phyloP scores from a whole-genome alignment of 2,329 filamentous ascomycete species.

The Aureobasidium melanogenum region DNA sequence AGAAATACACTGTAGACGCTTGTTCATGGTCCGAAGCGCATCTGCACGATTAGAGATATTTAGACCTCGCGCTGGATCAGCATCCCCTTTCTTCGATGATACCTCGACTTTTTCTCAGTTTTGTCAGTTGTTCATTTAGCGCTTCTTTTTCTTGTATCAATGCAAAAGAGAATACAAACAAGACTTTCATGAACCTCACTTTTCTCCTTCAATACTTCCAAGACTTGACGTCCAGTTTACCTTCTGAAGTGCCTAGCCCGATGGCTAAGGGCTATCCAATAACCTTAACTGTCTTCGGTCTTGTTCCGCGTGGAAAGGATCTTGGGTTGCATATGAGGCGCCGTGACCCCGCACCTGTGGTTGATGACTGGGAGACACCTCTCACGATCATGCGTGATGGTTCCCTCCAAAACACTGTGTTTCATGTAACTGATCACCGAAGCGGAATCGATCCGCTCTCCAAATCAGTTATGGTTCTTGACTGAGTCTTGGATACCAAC shows the following conservation, averaged over 20 bases:
- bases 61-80: not conserved
- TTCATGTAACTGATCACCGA: not conserved
- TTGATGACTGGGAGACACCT: not conserved
- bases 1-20: not conserved
- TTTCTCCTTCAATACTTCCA: not conserved
- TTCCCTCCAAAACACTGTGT: no score
- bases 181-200: not conserved
- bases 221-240: not conserved
- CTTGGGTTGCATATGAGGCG: not conserved
- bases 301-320: not conserved
- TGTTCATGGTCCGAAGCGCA: not conserved
- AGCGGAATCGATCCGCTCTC: not conserved
- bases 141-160: not conserved
- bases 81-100: conserved; percentile 1
- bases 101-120: not conserved
- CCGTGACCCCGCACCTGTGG: not conserved
- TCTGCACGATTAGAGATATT: not conserved
- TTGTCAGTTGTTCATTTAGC: not conserved
- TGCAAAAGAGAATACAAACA: not conserved
- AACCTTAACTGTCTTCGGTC: not conserved
- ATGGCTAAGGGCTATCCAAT: not conserved
- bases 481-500: no score
- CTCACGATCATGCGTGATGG: no score
- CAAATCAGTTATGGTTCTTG: not conserved
- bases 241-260: not conserved